Evolutionary conservation across 352 stramenopile species (phyloP).

Genomic region (Phytophthora pisi): DNA sequence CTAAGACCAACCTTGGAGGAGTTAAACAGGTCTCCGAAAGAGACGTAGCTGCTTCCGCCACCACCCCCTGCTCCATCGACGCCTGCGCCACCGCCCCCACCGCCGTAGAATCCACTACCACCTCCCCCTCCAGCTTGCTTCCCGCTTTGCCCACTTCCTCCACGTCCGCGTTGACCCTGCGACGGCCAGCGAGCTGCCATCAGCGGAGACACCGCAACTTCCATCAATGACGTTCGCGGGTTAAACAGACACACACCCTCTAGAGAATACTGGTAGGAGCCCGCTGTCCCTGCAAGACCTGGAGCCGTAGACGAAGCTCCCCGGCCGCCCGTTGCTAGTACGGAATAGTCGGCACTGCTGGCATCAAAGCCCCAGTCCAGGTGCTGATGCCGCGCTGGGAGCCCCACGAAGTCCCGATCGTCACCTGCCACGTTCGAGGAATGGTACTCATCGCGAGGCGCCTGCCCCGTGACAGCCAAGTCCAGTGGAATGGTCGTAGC

Average conservation of each 20-base stretch:
- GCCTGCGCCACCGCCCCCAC: conserved; percentile 68
- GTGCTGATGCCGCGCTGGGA: conserved; percentile 52
- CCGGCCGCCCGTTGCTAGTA: conserved; percentile 55
- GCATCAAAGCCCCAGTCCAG: conserved; percentile 62
- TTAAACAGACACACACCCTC: conserved; percentile 49
- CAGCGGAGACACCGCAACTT: conserved; percentile 33
- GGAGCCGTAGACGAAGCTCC: conserved; percentile 36
- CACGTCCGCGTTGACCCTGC: conserved; percentile 37
- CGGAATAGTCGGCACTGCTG: conserved; percentile 49
- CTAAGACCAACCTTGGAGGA: conserved; percentile 10
- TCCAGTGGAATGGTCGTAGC: conserved; percentile 49
- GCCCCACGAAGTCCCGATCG: conserved; percentile 45
- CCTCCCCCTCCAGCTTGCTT: conserved; percentile 81
- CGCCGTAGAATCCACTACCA: conserved; percentile 76
- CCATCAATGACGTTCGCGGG: conserved; percentile 34
- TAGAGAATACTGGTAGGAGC: conserved; percentile 54
- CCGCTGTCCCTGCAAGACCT: conserved; percentile 44
- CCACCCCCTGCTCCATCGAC: conserved; percentile 66
- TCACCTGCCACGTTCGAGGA: conserved; percentile 59
- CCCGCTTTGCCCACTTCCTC: conserved; percentile 75
- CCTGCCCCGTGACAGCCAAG: conserved; percentile 27
- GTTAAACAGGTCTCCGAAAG: conserved; percentile 26
- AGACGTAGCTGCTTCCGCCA: conserved; percentile 67
- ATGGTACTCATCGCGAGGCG: conserved; percentile 60
- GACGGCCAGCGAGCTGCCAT: conserved; percentile 41